Evolutionary conservation across 495 filamentous ascomycete species (phyloP).

Genomic region (Aspergillus egyptiacus): DNA sequence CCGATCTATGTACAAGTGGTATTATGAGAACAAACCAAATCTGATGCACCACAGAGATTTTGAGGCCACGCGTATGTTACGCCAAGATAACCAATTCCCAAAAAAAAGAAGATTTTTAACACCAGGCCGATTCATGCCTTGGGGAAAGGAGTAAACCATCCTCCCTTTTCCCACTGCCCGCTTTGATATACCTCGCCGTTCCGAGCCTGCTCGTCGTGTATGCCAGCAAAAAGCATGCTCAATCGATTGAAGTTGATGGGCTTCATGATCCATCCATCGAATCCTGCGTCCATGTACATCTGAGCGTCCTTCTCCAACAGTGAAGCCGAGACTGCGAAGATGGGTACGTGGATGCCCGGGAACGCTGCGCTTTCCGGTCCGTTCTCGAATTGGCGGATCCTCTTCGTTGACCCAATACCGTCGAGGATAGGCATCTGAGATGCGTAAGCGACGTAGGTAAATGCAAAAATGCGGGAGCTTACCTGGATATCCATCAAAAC

Average conservation of each 20-base stretch:
- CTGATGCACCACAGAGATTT: too few relatives aligned
- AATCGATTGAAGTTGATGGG: slow-evolving; percentile 65
- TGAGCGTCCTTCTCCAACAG: slow-evolving; percentile 64
- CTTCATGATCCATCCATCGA: slow-evolving; percentile 87
- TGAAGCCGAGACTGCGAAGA: slow-evolving; percentile 88
- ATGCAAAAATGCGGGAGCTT: slow-evolving; percentile 14
- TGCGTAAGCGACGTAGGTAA: slow-evolving; percentile 12
- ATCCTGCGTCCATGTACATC: slow-evolving; percentile 72
- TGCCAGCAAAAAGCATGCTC: slow-evolving; percentile 51
- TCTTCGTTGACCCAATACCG: slow-evolving; percentile 72
- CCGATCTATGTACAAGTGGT: slow-evolving; percentile 9
- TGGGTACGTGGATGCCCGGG: slow-evolving; percentile 53
- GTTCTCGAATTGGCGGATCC: slow-evolving; percentile 68
- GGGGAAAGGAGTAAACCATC: slow-evolving; percentile 49
- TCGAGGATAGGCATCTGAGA: slow-evolving; percentile 88
- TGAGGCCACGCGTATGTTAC: neutral
- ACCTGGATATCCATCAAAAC: slow-evolving; percentile 96
- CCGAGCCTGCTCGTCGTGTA: slow-evolving; percentile 45
- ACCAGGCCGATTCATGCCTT: neutral
- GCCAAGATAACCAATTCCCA: neutral
- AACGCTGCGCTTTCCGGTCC: slow-evolving; percentile 37
- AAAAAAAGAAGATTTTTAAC: too few relatives aligned
- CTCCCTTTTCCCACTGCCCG: slow-evolving; percentile 65
- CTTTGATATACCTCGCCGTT: slow-evolving; percentile 48
- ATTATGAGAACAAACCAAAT: too few relatives aligned